A percentile compares a stretch with the other conserved stretches of the same genome.
Evolutionary conservation across 1,284 basidiomycete species (phyloP).

Genomic region (Austroboletus novae-zelandiae): DNA sequence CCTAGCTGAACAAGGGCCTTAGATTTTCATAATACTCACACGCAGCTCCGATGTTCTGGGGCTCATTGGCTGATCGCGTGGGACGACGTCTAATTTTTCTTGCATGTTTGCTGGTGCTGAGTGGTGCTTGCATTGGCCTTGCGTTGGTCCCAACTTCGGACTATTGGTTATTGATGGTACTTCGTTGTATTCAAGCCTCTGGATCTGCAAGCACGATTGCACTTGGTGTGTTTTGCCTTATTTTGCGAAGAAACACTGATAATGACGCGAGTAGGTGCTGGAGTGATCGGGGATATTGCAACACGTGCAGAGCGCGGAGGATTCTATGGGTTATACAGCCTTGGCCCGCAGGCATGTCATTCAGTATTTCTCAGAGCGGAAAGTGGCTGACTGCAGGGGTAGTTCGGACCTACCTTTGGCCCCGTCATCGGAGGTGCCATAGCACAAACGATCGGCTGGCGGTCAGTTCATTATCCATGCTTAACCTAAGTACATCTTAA

Average conservation of each 20-base stretch:
- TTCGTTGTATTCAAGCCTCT: constrained; percentile 59
- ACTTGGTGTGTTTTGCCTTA: constrained; percentile 36
- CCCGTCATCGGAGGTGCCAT: constrained; percentile 61
- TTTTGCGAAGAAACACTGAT: not conserved
- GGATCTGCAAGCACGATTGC: constrained; percentile 63
- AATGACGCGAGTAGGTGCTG: constrained; percentile 41
- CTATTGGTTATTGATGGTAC: constrained; percentile 63
- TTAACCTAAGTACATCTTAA: not conserved
- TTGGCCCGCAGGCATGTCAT: constrained; percentile 42
- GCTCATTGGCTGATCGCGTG: constrained; percentile 52
- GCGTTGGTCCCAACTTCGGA: constrained; percentile 58
- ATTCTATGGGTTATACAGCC: constrained; percentile 47
- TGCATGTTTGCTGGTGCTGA: constrained; percentile 50
- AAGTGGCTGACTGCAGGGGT: not conserved
- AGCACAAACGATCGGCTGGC: constrained; percentile 62
- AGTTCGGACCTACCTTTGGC: constrained; percentile 52
- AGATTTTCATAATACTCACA: too few relatives aligned
- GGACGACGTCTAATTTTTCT: constrained; percentile 58
- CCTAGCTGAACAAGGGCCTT: not conserved
- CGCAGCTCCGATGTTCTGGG: constrained; percentile 63
- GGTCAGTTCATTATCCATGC: constrained; percentile 37
- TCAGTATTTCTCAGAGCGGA: not conserved
- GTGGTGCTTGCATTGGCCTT: constrained; percentile 56
- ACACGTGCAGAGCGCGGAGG: constrained; percentile 52
- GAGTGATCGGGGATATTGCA: constrained; percentile 58